These are phyloP conservation scores for Hypoxylon fragiforme DNA, from an alignment of 495 filamentous ascomycete genomes.

Conservation along the genomic window DNA sequence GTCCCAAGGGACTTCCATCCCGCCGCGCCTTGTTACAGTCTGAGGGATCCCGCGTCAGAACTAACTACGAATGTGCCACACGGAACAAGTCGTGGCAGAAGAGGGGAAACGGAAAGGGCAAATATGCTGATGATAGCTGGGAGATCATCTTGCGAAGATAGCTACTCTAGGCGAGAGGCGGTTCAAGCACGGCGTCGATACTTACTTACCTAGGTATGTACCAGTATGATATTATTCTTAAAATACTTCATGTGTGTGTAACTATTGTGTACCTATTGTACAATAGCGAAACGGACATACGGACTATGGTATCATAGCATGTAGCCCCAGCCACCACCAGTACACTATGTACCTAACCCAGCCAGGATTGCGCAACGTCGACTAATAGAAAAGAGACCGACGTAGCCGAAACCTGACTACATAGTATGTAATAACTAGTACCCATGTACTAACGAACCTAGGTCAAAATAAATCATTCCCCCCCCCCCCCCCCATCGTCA, in stretches of 20 bases:
- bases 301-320: too few species aligned
- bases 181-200: slow-evolving; percentile 29
- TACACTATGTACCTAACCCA: not conserved
- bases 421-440: too few species aligned
- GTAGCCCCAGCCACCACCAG: not conserved
- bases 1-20: slow-evolving; percentile 26
- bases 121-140: slow-evolving; percentile 12
- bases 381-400: not conserved
- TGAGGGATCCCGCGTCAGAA: slow-evolving; percentile 9
- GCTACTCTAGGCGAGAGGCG: slow-evolving; percentile 12
- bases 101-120: slow-evolving; percentile 23
- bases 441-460: too few species aligned
- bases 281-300: slow-evolving; percentile 17
- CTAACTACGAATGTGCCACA: slow-evolving; percentile 22
- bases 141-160: slow-evolving; percentile 13
- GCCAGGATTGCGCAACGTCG: too few species aligned
- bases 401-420: slow-evolving; percentile 14
- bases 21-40: slow-evolving; percentile 2
- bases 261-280: slow-evolving; percentile 5
- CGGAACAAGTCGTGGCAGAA: slow-evolving; percentile 31
- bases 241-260: too few species aligned
- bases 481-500: slow-evolving; percentile 28
- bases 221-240: too few species aligned
- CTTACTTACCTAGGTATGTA: too few species aligned
- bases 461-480: too few species aligned